phyloP scores from a whole-genome alignment of 2,329 filamentous ascomycete genomes.

The Trichoderma koningiopsis region DNA sequence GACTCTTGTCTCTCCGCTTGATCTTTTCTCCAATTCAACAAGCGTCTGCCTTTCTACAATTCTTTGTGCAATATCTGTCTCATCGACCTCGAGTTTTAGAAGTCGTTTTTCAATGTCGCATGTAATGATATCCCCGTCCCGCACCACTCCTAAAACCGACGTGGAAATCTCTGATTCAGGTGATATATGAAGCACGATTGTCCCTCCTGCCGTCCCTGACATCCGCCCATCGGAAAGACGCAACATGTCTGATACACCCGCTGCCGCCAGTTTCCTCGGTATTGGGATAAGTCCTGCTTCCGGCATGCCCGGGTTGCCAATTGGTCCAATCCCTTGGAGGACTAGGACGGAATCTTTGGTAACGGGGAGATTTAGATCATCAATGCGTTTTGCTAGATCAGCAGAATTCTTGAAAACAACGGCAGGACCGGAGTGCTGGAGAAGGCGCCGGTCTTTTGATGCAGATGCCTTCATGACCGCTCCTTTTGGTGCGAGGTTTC shows the following conservation, averaged over 20 bases:
- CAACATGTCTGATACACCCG: constrained; percentile 76
- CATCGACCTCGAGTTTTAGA: constrained; percentile 53
- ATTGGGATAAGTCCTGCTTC: constrained; percentile 69
- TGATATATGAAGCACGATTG: constrained; percentile 84
- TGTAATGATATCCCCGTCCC: constrained; percentile 74
- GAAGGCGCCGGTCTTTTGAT: constrained; percentile 67
- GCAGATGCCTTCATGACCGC: constrained; percentile 92
- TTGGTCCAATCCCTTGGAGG: constrained; percentile 85
- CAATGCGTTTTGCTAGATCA: constrained; percentile 68
- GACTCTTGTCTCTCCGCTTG: not conserved
- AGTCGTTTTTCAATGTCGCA: constrained; percentile 70
- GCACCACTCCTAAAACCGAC: constrained; percentile 75
- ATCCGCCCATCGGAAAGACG: constrained; percentile 87
- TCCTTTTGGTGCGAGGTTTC: constrained; percentile 81
- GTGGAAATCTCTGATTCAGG: constrained; percentile 78
- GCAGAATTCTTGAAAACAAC: constrained; percentile 77
- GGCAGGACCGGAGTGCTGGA: constrained; percentile 49
- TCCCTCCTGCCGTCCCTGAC: constrained; percentile 83
- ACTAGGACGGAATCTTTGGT: constrained; percentile 65
- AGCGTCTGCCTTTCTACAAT: constrained; percentile 52
- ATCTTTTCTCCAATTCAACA: constrained; percentile 59
- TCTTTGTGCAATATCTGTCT: too few relatives aligned
- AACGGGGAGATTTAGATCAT: constrained; percentile 63
- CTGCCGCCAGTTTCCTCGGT: constrained; percentile 76
- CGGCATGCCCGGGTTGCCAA: constrained; percentile 91